These are phyloP conservation scores for Fusarium compactum DNA, from an alignment of 2,329 filamentous ascomycete genomes.

Conservation along the genomic window DNA sequence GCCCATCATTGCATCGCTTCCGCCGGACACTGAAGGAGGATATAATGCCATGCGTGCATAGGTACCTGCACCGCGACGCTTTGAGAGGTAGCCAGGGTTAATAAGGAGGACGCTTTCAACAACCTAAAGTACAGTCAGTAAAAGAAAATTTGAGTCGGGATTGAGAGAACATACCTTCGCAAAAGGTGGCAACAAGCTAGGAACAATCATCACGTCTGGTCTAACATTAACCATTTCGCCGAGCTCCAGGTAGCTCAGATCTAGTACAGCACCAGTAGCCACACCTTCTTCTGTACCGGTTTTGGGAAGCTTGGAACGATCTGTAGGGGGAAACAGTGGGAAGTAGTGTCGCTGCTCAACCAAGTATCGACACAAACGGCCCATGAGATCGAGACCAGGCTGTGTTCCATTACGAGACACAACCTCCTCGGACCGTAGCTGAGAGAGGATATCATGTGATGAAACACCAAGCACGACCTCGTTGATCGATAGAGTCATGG, in stretches of 20 bases:
- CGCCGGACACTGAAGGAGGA: conserved; percentile 71
- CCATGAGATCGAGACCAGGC: conserved; percentile 67
- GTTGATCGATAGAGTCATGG: conserved; percentile 89
- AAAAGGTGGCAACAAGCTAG: conserved; percentile 86
- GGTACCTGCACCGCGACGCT: conserved; percentile 85
- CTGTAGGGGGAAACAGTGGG: conserved; percentile 85
- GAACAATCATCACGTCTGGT: conserved; percentile 86
- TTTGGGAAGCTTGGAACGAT: conserved; percentile 74
- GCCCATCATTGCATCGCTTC: conserved; percentile 69
- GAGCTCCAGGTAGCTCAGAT: conserved; percentile 85
- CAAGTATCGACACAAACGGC: conserved; percentile 79
- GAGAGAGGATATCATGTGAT: conserved; percentile 85
- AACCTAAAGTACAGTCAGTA: conserved; percentile 67
- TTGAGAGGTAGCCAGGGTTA: conserved; percentile 90
- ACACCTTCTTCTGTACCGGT: conserved; percentile 70
- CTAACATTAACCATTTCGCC: conserved; percentile 90
- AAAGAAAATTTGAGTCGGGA: background rate
- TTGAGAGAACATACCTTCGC: conserved; percentile 75
- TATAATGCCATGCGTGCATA: conserved; percentile 84
- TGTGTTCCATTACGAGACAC: conserved; percentile 42
- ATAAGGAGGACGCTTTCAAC: conserved; percentile 90
- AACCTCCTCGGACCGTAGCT: conserved; percentile 81
- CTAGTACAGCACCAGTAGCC: conserved; percentile 81
- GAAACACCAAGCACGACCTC: conserved; percentile 86
- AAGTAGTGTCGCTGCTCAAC: conserved; percentile 93